phyloP scores from a whole-genome alignment of 306 rosid genomes.

The Cucumis hystrix region DNA sequence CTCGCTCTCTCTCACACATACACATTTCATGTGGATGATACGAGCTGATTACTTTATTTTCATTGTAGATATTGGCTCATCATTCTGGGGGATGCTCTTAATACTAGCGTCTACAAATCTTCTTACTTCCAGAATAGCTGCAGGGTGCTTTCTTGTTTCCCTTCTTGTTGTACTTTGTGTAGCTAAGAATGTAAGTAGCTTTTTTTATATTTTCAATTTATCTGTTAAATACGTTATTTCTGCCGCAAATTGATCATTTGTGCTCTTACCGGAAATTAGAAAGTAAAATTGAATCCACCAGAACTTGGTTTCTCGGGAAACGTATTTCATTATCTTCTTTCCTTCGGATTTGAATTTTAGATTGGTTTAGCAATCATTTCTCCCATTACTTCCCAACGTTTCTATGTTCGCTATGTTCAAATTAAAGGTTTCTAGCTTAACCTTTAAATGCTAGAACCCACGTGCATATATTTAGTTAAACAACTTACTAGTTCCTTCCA shows the following conservation, averaged over 20 bases:
- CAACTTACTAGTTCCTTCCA: not conserved
- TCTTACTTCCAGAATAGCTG: constrained; percentile 76
- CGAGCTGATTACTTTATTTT: not conserved
- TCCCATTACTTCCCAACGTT: not conserved
- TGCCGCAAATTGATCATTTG: not conserved
- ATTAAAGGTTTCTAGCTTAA: not conserved
- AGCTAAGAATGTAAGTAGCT: constrained; percentile 71
- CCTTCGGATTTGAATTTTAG: no score
- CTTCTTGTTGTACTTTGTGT: constrained; percentile 67
- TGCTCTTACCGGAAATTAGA: not conserved
- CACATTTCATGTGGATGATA: not conserved
- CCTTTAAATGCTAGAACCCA: not conserved
- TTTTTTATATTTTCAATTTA: not conserved
- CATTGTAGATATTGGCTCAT: constrained; percentile 74
- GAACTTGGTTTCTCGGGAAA: not conserved
- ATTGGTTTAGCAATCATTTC: not conserved
- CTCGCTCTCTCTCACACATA: not conserved
- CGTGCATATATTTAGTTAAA: not conserved
- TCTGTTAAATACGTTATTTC: constrained; percentile 7
- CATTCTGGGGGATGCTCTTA: constrained; percentile 94
- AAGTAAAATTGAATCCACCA: not conserved
- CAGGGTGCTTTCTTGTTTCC: constrained; percentile 70
- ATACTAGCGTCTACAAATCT: constrained; percentile 80
- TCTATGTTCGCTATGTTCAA: not conserved
- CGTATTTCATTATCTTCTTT: not conserved